Evolutionary conservation across 2,329 filamentous ascomycete genomes (phyloP).

Genomic region (Colletotrichum tanaceti): DNA sequence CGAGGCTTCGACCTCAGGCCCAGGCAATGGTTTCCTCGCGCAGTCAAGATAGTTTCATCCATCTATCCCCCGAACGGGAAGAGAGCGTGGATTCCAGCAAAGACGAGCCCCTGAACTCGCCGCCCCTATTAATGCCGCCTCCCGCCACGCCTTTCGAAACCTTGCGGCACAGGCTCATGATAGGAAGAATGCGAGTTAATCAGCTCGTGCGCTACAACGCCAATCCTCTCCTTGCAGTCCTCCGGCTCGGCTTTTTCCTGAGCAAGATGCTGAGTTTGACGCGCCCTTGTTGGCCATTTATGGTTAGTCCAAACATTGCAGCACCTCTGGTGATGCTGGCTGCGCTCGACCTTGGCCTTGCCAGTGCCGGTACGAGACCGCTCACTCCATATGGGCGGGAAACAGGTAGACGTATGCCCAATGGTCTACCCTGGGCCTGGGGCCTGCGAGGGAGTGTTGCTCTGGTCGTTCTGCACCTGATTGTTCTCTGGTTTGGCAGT

Average conservation of each 20-base stretch:
- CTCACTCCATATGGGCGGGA: slow-evolving; percentile 5
- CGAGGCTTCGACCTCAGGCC: slow-evolving; percentile 40
- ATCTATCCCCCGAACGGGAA: slow-evolving; percentile 45
- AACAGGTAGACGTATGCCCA: slow-evolving; percentile 10
- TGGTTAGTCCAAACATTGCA: slow-evolving; percentile 71
- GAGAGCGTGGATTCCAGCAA: slow-evolving; percentile 37
- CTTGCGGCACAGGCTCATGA: slow-evolving; percentile 49
- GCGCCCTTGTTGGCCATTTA: slow-evolving; percentile 77
- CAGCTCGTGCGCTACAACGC: slow-evolving; percentile 45
- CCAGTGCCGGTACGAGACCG: slow-evolving; percentile 38
- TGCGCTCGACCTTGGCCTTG: slow-evolving; percentile 69
- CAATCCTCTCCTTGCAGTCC: slow-evolving; percentile 49
- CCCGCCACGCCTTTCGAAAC: slow-evolving; percentile 53
- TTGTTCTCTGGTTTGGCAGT: slow-evolving; percentile 50
- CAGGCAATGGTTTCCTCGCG: slow-evolving; percentile 55
- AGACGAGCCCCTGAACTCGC: slow-evolving; percentile 43
- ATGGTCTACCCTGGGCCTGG: slow-evolving; percentile 43
- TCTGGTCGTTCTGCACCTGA: slow-evolving; percentile 51
- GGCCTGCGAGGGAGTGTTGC: slow-evolving; percentile 48
- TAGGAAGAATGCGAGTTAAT: slow-evolving; percentile 53
- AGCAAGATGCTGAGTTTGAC: slow-evolving; percentile 75
- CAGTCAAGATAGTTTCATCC: slow-evolving; percentile 53
- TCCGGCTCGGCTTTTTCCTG: slow-evolving; percentile 73
- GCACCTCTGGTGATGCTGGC: slow-evolving; percentile 77
- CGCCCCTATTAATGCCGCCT: slow-evolving; percentile 63